Evolutionary conservation across 306 rosid species (phyloP), one percentile per base, ranked within the genome.

Genomic region (Cicer chorassanicum): DNA sequence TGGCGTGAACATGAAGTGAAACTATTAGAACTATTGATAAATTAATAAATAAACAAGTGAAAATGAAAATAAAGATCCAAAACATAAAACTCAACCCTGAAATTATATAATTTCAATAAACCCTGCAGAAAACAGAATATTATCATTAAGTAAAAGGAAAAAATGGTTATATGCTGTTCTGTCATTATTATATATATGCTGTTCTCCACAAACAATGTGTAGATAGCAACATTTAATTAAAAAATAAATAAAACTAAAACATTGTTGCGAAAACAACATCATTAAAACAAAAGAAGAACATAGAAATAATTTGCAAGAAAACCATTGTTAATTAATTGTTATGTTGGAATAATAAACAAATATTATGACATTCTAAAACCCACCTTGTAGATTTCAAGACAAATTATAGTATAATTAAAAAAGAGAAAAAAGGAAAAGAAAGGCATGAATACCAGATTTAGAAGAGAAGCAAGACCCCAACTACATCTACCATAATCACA

Each of bases 401-500:
- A 57, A 56, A 56, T 21, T 9, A 1, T n/a, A 56, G 10, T 13
- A 19, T 9, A 53, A 53, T 7, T 7, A 53, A 18, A 55, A 1
- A 6, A 6, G 7, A 65, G 46, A 48, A 2, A 36, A 8, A 15
- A 14, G 11, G 8, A 4, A 14, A 36, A 0, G 14, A 8, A 72
- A 49, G 49, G 54, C 13, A 46, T 62, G 46, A 53, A 65, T 78
- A 94, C 99, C 95, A 94, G 89, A 84, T 92, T 94, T 63, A 94
- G 93, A 65, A 94, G 89, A 80, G 97, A 89, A 68, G 97, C 89
- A 42, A 24, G 89, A 57, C 89, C 97, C 99, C 99, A 94, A 78
- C 96, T 90, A 69, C 99, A 94, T 15, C 84, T 86, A 0, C 96
- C 97, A 85, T 94, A 94, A 68, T 94, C 99, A 69, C 99, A 94